Base-by-base conservation (phyloP, 257 asterid species). In the Ehretia macrophylla region DNA sequence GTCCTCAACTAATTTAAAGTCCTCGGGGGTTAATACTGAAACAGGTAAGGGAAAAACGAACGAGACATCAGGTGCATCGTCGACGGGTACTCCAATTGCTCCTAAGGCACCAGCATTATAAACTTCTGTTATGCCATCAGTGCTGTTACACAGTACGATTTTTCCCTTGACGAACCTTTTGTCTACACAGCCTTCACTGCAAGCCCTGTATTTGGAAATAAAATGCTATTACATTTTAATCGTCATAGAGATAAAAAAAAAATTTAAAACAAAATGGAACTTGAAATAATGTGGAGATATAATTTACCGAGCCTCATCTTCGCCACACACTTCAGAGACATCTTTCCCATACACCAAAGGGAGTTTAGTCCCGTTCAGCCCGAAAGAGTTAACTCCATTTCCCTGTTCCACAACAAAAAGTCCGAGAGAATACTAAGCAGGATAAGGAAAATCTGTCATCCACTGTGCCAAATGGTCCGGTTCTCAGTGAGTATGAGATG, bases 321-420 rank as follows among this genome's bases (percentile, higher is more conserved):
- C 13, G 6, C 0, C 11, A 50, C 77, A 67, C 0, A 5, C 4
- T 45, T 0, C n/a, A 11, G 75, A 19, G 44, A 49, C 71, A 22
- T 58, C 46, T 11, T 11, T 10, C 17, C 80, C 80, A 21, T 56
- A 60, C 20, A 35, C 62, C 12, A 74, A 32, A 8, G 68, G 75
- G n/a, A 17, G 38, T 37, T 40, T 44, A 10, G 57, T 54, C 39
- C 57, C 60, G 1, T 44, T 57, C 71, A 68, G 19, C 37, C 20
- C 21, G 51, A 74, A 53, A n/a, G 77, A 8, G 46, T 78, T 68
- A 23, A 78, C 63, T 0, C 60, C 59, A n/a, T 50, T 68, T 0
- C 80, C 80, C 83, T 74, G 68, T 46, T 11, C 20, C 17, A 27
- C 10, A 14, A 47, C 9, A 38, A 38, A 11, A 38, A 5, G 44